These are phyloP conservation scores for Candida tetrigidarum DNA, from an alignment of 1,139 yeast genomes.

Conservation along the genomic window DNA sequence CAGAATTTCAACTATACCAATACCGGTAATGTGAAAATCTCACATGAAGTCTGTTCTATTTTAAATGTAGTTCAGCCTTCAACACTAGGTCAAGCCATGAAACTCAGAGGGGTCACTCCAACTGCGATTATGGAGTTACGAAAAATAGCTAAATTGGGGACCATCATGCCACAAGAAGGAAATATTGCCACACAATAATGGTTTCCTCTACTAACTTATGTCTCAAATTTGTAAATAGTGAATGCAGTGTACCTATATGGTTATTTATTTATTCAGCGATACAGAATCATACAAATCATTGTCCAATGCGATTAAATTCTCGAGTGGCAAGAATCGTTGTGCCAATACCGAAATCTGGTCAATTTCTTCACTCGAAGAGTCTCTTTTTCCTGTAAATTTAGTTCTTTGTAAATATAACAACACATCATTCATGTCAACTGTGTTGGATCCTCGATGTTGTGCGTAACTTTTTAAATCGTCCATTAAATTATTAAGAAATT, in stretches of 20 bases:
- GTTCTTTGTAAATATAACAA: conserved; percentile 39
- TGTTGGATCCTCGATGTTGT: conserved; percentile 30
- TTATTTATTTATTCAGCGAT: conserved; percentile 3
- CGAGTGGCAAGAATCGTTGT: conserved; percentile 41
- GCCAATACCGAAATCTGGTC: conserved; percentile 38
- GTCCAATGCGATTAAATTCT: conserved; percentile 37
- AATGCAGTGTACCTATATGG: too few relatives aligned
- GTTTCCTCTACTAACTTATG: too few relatives aligned
- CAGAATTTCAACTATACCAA: conserved; percentile 60
- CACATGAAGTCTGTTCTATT: conserved; percentile 74
- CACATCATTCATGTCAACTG: conserved; percentile 40
- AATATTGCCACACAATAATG: too few relatives aligned
- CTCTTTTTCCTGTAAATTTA: conserved; percentile 27
- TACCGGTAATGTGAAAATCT: conserved; percentile 51
- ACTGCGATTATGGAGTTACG: conserved; percentile 76
- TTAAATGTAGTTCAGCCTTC: conserved; percentile 80
- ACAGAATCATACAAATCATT: conserved; percentile 26
- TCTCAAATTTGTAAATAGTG: too few relatives aligned
- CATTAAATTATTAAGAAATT: conserved; percentile 37
- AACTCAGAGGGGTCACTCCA: conserved; percentile 95
- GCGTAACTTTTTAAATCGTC: conserved; percentile 41
- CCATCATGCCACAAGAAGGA: too few relatives aligned
- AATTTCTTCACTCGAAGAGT: conserved; percentile 18
- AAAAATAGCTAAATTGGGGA: conserved; percentile 34
- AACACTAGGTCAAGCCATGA: conserved; percentile 92